Percentiles rank a stretch among this genome's conserved stretches.
phyloP scores from a whole-genome alignment of 129 eudicot species.

The Artemisia annua region DNA sequence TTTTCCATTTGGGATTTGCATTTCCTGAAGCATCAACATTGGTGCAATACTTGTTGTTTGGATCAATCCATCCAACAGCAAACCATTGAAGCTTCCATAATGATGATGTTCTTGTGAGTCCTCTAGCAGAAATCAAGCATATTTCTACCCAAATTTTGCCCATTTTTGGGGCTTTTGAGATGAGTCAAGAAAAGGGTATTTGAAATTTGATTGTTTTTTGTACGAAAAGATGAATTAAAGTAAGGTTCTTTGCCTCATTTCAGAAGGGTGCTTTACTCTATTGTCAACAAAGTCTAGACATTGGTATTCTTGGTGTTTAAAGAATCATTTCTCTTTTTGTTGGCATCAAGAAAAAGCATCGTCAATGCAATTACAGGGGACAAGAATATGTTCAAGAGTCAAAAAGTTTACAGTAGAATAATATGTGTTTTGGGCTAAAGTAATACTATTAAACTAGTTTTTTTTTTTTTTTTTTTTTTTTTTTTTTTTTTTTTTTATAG shows the following conservation, averaged over 20 bases:
- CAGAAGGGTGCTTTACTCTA: too few relatives aligned
- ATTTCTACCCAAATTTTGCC: constrained; percentile 79
- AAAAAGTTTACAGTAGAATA: constrained; percentile 33
- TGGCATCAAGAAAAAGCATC: constrained; percentile 26
- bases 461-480: too few relatives aligned
- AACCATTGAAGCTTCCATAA: constrained; percentile 94
- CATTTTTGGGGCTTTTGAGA: constrained; percentile 44
- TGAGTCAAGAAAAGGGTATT: constrained; percentile 25
- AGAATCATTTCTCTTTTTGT: constrained; percentile 40
- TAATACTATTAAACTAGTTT: too few relatives aligned
- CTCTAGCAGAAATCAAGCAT: constrained; percentile 75
- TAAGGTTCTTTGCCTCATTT: constrained; percentile 51
- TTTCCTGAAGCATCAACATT: constrained; percentile 80
- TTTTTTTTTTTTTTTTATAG: too few relatives aligned
- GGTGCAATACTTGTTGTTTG: constrained; percentile 77
- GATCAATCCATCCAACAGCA: constrained; percentile 93
- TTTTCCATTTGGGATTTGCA: constrained; percentile 78
- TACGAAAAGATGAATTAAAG: constrained; percentile 26
- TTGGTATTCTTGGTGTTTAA: constrained; percentile 22
- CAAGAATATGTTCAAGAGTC: constrained; percentile 55
- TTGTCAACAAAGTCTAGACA: constrained; percentile 39
- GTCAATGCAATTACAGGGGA: constrained; percentile 36
- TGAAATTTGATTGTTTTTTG: constrained; percentile 33
- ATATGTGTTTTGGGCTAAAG: not conserved
- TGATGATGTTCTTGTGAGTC: constrained; percentile 65